These are phyloP conservation scores for Xylaria venustula DNA, from an alignment of 495 filamentous ascomycete species.

Conservation along the genomic window DNA sequence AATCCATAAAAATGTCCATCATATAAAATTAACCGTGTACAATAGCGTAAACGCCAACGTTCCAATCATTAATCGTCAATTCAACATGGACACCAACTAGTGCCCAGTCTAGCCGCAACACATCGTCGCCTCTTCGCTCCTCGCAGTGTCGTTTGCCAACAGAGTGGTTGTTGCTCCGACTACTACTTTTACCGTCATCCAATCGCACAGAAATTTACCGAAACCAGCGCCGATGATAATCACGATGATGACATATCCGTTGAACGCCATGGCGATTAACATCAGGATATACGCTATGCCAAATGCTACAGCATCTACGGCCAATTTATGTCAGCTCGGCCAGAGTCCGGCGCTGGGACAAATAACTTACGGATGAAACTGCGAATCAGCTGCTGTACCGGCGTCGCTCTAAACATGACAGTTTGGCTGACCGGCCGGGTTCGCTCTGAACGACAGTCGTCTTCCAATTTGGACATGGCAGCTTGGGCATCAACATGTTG, in stretches of 20 bases:
- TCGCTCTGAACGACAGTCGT: conserved; percentile 17
- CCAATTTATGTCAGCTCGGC: neutral
- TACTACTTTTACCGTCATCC: conserved; percentile 30
- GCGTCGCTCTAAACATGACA: conserved; percentile 43
- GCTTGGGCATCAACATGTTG: conserved; percentile 34
- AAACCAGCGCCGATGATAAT: conserved; percentile 54
- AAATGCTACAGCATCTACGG: conserved; percentile 44
- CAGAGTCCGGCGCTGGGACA: neutral
- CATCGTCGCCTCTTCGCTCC: conserved; percentile 25
- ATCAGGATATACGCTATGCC: conserved; percentile 58
- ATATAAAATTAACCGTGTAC: too few species aligned
- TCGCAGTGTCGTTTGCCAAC: conserved; percentile 3
- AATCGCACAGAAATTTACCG: conserved; percentile 47
- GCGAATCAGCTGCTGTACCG: conserved; percentile 48
- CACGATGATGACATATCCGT: conserved; percentile 58
- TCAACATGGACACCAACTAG: neutral
- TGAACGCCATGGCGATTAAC: conserved; percentile 56
- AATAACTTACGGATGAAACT: conserved; percentile 35
- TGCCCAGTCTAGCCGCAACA: conserved; percentile 25
- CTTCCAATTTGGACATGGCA: conserved; percentile 14
- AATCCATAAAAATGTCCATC: too few species aligned
- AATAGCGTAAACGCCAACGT: neutral
- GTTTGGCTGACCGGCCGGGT: conserved; percentile 9
- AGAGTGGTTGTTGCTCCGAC: conserved; percentile 11
- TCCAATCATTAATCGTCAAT: too few species aligned